These are phyloP conservation scores for Pythium aphanidermatum DNA, from an alignment of 352 stramenopile genomes.

Conservation along the genomic window DNA sequence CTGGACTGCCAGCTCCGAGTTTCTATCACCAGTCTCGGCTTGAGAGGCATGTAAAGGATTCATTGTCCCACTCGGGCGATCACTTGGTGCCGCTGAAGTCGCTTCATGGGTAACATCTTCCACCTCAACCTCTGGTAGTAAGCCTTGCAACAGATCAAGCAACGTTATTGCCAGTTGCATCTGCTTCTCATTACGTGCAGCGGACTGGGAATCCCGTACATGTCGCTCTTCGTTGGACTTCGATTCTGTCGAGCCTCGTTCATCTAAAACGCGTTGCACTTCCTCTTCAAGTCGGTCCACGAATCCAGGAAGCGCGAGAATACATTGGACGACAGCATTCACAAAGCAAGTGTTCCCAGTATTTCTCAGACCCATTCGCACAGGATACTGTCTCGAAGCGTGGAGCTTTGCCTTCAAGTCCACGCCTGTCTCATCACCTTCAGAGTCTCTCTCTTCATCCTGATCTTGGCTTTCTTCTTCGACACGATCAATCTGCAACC, in stretches of 20 bases:
- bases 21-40: too few species aligned
- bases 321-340: slow-evolving; percentile 68
- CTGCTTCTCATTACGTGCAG: slow-evolving; percentile 25
- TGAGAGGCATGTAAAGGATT: too few species aligned
- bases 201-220: slow-evolving; percentile 9
- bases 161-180: slow-evolving; percentile 20
- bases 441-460: not conserved
- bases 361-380: slow-evolving; percentile 47
- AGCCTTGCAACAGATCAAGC: slow-evolving; percentile 13
- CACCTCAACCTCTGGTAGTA: slow-evolving; percentile 4
- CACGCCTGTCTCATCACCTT: too few species aligned
- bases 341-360: slow-evolving; percentile 73
- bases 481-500: not conserved
- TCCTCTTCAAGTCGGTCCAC: slow-evolving; percentile 19
- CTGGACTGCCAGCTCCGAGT: not conserved
- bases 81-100: too few species aligned
- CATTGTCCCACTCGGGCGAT: too few species aligned
- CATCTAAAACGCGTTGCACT: slow-evolving; percentile 2
- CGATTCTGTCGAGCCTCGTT: too few species aligned
- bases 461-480: not conserved
- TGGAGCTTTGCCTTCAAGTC: too few species aligned
- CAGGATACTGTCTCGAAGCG: too few species aligned
- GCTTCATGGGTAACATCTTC: not conserved
- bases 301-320: slow-evolving; percentile 41
- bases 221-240: slow-evolving; percentile 4